Evolutionary conservation across 257 asterid genomes (phyloP), one percentile per base, ranked within the genome.

Genomic region (Linaria vulgaris): DNA sequence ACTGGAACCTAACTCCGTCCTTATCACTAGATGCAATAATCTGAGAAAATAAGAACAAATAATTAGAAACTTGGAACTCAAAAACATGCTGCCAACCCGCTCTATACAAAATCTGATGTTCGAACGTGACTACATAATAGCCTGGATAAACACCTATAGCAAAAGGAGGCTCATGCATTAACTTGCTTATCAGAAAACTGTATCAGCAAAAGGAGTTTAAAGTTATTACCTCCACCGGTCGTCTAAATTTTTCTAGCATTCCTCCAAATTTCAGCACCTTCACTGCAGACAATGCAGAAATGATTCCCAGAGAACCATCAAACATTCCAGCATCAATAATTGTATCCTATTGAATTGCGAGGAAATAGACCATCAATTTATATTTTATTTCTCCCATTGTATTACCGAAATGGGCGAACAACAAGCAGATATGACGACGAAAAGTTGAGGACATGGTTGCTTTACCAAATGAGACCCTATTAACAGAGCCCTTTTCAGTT

Each of bases 381-480:
- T n/a, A n/a, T n/a, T n/a, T n/a, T n/a, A n/a, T n/a, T n/a, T n/a
- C n/a, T n/a, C n/a, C n/a, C n/a, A n/a, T n/a, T n/a, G n/a, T 52
- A 54, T 23, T 14, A 45, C 20, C 13, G 25, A 22, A 65, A 54
- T 41, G n/a, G 41, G 19, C 52, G 50, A 2, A 6, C 34, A 27
- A 6, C 3, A 27, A 27, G 6, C 6, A 52, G 57, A 48, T 52
- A 30, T 34, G 43, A 41, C 67, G n/a, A 67, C 53, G 64, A 21
- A 55, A 56, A 43, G 49, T 65, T 15, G 67, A 56, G 59, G 71
- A 49, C 31, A 58, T 21, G 59, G 59, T 74, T 71, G 79, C 74
- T 71, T 82, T 70, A 94, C 97, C 97, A 94, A 84, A 82, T 94
- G 99, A 81, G 99, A 94, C 74, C 99, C 99, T 73, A 94, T 77